A percentile compares a stretch with the other conserved stretches of the same genome.
Evolutionary conservation across 352 stramenopile genomes (phyloP).

Genomic region (Phytophthora pinifolia): DNA sequence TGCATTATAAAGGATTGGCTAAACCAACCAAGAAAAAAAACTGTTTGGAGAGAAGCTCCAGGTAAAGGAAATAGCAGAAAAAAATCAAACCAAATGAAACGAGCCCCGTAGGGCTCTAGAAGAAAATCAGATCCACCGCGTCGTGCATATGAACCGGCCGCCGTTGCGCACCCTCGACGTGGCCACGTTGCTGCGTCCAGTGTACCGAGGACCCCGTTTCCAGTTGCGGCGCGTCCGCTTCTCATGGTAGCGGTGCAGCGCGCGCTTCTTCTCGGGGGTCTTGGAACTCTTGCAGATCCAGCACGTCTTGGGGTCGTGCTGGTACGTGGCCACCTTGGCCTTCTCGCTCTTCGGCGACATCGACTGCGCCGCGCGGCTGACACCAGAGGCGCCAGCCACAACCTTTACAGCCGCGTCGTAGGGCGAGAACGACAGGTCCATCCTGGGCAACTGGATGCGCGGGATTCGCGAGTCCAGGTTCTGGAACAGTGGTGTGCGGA

Average conservation of each 20-base stretch:
- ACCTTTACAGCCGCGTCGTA: constrained; percentile 24
- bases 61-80: constrained; percentile 27
- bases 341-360: constrained; percentile 56
- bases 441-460: constrained; percentile 61
- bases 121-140: constrained; percentile 73
- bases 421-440: constrained; percentile 57
- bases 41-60: constrained; percentile 38
- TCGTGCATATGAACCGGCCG: constrained; percentile 81
- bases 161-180: constrained; percentile 80
- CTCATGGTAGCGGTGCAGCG: constrained; percentile 79
- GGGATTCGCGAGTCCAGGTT: constrained; percentile 79
- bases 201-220: constrained; percentile 83
- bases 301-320: constrained; percentile 74
- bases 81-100: constrained; percentile 39
- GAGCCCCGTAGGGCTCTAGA: constrained; percentile 20
- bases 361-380: constrained; percentile 18
- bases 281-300: constrained; percentile 90
- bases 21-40: constrained; percentile 37
- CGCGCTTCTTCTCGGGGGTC: constrained; percentile 78
- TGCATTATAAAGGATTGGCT: constrained; percentile 25
- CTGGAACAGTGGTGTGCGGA: constrained; percentile 76
- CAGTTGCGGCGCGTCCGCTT: constrained; percentile 84
- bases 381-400: constrained; percentile 4
- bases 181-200: constrained; percentile 73
- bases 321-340: constrained; percentile 54